phyloP scores from a whole-genome alignment of 2,329 filamentous ascomycete genomes.

The Ophiostoma sp. region DNA sequence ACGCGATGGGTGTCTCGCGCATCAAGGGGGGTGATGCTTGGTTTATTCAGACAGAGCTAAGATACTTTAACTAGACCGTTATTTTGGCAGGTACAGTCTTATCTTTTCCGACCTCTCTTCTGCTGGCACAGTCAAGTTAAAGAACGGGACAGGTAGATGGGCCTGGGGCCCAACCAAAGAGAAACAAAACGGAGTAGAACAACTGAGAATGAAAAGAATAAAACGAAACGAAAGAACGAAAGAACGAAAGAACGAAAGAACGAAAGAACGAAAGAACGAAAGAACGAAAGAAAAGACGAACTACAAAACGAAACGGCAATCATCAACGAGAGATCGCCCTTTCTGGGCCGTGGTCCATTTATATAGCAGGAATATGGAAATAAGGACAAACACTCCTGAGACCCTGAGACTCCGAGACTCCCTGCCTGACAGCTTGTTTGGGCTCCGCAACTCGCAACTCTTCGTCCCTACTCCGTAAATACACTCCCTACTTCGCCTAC shows the following conservation, averaged over 20 bases:
- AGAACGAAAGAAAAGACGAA: no score
- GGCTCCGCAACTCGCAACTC: background rate
- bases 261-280: no score
- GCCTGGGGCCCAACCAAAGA: no score
- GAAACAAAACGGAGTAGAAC: no score
- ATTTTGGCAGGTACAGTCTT: background rate
- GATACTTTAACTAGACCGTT: background rate
- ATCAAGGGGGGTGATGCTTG: background rate
- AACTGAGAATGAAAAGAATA: no score
- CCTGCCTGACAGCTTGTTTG: background rate
- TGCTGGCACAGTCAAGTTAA: no score
- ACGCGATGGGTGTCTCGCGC: conserved; percentile 6
- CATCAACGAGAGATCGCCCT: background rate
- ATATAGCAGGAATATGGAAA: conserved; percentile 12
- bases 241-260: no score
- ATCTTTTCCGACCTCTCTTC: background rate
- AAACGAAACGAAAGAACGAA: no score
- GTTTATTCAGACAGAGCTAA: background rate
- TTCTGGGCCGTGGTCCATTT: background rate
- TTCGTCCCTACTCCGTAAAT: background rate
- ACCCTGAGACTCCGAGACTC: background rate
- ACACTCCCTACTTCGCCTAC: background rate
- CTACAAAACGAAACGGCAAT: no score
- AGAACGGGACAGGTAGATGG: background rate
- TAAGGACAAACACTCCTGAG: conserved; percentile 8